A percentile compares a stretch with the other conserved stretches of the same genome.
phyloP scores from a whole-genome alignment of 129 eudicot genomes.

The Silybum marianum region DNA sequence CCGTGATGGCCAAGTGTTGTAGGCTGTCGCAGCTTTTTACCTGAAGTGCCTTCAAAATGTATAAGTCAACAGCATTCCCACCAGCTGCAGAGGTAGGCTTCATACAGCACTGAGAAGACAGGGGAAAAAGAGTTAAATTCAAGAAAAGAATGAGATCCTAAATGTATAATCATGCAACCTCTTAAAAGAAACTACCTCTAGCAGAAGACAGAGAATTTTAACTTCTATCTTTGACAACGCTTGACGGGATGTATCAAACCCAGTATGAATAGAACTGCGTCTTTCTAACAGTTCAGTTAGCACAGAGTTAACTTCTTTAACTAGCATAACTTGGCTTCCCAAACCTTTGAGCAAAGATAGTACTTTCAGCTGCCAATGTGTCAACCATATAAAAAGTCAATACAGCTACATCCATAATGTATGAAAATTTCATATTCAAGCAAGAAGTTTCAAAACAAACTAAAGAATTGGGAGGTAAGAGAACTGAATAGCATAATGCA shows the following conservation, averaged over 20 bases:
- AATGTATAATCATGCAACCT: not conserved
- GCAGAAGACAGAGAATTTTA: slow-evolving; percentile 64
- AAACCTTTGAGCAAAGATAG: slow-evolving; percentile 70
- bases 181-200: slow-evolving; percentile 54
- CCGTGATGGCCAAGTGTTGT: not conserved
- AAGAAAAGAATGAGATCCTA: not conserved
- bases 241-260: slow-evolving; percentile 27
- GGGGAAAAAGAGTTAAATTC: not conserved
- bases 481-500: not conserved
- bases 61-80: slow-evolving; percentile 40
- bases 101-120: slow-evolving; percentile 51
- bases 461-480: not conserved
- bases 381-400: slow-evolving; percentile 20
- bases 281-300: slow-evolving; percentile 61
- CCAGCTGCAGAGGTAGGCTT: slow-evolving; percentile 44
- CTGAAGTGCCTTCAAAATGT: slow-evolving; percentile 65
- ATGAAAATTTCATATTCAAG: not conserved
- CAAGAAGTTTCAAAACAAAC: not conserved
- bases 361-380: slow-evolving; percentile 59
- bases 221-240: slow-evolving; percentile 64
- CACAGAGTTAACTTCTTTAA: slow-evolving; percentile 52
- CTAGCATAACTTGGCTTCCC: slow-evolving; percentile 61
- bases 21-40: slow-evolving; percentile 35
- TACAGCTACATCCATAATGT: not conserved
- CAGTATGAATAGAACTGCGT: slow-evolving; percentile 40